Percentiles rank a stretch among this genome's conserved stretches.
Conservation (phyloP, 1,284 basidiomycete species). For the Cutaneotrichosporon arboriforme region DNA sequence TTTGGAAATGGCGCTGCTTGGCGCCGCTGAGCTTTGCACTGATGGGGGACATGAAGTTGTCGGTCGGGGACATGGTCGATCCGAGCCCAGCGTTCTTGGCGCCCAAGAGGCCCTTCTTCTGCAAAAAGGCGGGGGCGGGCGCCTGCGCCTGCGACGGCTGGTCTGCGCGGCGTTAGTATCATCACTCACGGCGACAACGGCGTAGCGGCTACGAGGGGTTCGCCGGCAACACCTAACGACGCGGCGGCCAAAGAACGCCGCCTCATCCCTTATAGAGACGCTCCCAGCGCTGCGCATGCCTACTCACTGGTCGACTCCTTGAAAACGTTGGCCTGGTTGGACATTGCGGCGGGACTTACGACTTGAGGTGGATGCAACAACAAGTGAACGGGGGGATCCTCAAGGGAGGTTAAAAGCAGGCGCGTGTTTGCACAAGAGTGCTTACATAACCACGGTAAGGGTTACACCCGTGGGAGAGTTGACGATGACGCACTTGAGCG, state of each 20-base stretch:
- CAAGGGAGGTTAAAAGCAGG: constrained; percentile 14
- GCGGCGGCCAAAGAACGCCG: no score
- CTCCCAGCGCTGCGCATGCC: neutral
- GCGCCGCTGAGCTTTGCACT: constrained; percentile 80
- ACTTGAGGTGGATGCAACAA: neutral
- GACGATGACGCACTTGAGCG: neutral
- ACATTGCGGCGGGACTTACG: constrained; percentile 1
- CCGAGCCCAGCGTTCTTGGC: constrained; percentile 13
- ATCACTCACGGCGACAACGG: neutral
- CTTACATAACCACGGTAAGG: constrained; percentile 10
- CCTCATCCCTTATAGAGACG: neutral
- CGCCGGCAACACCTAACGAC: no score
- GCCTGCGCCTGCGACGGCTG: constrained; percentile 2
- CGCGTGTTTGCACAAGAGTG: constrained; percentile 17
- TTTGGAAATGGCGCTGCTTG: constrained; percentile 84
- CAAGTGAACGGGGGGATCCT: neutral
- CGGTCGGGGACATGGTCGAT: constrained; percentile 77
- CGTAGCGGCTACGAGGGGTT: neutral
- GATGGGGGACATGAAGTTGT: constrained; percentile 82
- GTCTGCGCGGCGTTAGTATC: neutral
- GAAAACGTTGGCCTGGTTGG: constrained; percentile 18
- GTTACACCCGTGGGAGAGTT: constrained; percentile 10
- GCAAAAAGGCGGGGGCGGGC: constrained; percentile 33
- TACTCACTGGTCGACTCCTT: constrained; percentile 20
- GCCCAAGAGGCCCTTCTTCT: constrained; percentile 43